These are phyloP conservation scores for Colletotrichum sp. DNA, from an alignment of 2,329 filamentous ascomycete species.

Conservation along the genomic window DNA sequence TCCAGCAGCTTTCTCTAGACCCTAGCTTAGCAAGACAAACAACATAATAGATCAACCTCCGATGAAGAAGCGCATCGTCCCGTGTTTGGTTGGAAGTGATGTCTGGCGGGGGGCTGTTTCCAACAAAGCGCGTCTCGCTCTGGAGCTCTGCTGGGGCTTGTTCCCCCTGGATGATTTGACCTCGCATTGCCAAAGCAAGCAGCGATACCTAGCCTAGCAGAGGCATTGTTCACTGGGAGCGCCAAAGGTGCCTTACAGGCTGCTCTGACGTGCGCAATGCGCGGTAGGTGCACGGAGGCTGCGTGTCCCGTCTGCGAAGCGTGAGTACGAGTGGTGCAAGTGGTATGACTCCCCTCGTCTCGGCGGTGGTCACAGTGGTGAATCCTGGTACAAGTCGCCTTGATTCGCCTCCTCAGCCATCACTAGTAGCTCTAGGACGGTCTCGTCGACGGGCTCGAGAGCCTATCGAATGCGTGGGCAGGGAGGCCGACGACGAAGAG, in stretches of 20 bases:
- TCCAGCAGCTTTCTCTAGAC: not conserved
- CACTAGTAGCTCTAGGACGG: slow-evolving; percentile 2
- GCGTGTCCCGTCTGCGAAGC: not conserved
- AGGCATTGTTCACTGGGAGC: not conserved
- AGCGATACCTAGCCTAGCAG: not conserved
- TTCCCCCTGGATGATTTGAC: not conserved
- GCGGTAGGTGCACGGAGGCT: not conserved
- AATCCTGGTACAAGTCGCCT: slow-evolving; percentile 11
- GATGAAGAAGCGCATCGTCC: slow-evolving; percentile 2
- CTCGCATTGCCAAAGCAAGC: not conserved
- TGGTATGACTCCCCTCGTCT: slow-evolving; percentile 13
- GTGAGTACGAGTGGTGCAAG: not conserved
- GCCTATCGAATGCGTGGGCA: slow-evolving; percentile 10
- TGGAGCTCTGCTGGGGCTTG: not conserved
- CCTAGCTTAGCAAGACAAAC: not conserved
- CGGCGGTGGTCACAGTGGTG: slow-evolving; percentile 6
- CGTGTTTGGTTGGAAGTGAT: slow-evolving; percentile 1
- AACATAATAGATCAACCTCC: not conserved
- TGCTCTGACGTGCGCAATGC: slow-evolving; percentile 13
- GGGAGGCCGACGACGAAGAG: not conserved
- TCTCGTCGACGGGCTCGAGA: not conserved
- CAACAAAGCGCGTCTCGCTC: slow-evolving; percentile 4
- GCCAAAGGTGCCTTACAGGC: slow-evolving; percentile 18
- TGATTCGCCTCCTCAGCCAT: slow-evolving; percentile 12
- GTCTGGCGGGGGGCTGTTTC: slow-evolving; percentile 11